phyloP scores from a whole-genome alignment of 192 early-diverging fungal species.

The Linnemannia elongata region DNA sequence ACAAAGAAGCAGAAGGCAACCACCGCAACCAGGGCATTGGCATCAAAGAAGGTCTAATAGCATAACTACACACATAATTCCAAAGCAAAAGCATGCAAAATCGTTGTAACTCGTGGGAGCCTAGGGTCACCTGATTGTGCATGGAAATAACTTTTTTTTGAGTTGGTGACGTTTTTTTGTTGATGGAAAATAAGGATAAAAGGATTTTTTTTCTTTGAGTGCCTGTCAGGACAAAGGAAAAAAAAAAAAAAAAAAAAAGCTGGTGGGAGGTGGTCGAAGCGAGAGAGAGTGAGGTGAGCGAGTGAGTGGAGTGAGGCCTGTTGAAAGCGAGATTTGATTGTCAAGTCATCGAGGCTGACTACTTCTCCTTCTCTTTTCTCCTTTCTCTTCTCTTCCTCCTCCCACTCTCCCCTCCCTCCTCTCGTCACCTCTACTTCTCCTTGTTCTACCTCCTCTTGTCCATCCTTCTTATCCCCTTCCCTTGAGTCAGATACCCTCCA shows the following conservation, averaged over 20 bases:
- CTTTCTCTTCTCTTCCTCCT: background rate
- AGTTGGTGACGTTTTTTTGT: background rate
- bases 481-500: background rate
- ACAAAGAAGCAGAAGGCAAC: conserved; percentile 30
- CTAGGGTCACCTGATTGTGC: conserved; percentile 2
- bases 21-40: conserved; percentile 25
- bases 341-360: background rate
- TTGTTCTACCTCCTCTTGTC: background rate
- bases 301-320: background rate
- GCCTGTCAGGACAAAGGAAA: background rate
- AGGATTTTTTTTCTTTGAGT: background rate
- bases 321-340: background rate
- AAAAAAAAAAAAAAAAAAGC: too few relatives aligned
- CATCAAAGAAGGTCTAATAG: conserved; percentile 20
- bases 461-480: background rate
- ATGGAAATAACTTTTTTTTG: background rate
- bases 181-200: background rate
- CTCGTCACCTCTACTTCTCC: background rate
- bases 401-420: background rate
- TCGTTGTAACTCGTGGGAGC: background rate
- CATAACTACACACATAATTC: background rate
- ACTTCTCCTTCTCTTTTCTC: background rate
- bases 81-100: background rate
- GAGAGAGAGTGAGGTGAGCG: background rate
- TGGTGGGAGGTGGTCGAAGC: background rate